These are phyloP conservation scores for Escovopsis sp. DNA, from an alignment of 2,329 filamentous ascomycete genomes.

Conservation along the genomic window DNA sequence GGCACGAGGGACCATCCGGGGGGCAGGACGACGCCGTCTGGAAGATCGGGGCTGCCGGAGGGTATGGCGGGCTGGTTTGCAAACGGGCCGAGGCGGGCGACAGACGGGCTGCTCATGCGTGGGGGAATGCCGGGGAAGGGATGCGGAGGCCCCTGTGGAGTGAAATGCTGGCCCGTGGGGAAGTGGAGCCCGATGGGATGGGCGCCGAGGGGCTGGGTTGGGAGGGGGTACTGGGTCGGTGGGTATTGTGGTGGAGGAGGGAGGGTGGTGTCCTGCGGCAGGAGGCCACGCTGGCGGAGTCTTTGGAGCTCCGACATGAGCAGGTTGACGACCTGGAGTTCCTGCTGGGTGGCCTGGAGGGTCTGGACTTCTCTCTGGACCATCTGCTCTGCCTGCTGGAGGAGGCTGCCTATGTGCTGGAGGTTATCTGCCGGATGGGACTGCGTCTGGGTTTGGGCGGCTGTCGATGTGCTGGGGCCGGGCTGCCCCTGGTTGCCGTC, in stretches of 20 bases:
- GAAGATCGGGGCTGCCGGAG: slow-evolving; percentile 45
- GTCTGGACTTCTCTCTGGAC: slow-evolving; percentile 51
- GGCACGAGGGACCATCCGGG: slow-evolving; percentile 51
- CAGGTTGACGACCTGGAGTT: slow-evolving; percentile 52
- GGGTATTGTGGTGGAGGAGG: slow-evolving; percentile 5
- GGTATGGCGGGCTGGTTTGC: slow-evolving; percentile 37
- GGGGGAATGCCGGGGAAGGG: slow-evolving; percentile 15
- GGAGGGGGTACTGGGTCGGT: background rate
- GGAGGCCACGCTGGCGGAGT: slow-evolving; percentile 39
- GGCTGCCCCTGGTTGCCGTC: slow-evolving; percentile 9
- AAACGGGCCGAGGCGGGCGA: slow-evolving; percentile 33
- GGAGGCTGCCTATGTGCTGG: slow-evolving; percentile 40
- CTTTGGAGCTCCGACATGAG: slow-evolving; percentile 54
- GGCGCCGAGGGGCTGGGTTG: slow-evolving; percentile 1
- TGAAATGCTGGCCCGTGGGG: slow-evolving; percentile 8
- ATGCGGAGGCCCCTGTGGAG: slow-evolving; percentile 2
- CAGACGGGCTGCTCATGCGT: slow-evolving; percentile 25
- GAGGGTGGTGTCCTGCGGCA: slow-evolving; percentile 16
- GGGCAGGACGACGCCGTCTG: slow-evolving; percentile 48
- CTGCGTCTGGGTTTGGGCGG: slow-evolving; percentile 9
- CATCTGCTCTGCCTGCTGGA: slow-evolving; percentile 53
- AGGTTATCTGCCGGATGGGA: slow-evolving; percentile 14
- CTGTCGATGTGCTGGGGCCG: slow-evolving; percentile 6
- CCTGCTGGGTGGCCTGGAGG: slow-evolving; percentile 49
- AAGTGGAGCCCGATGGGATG: slow-evolving; percentile 3